These are phyloP conservation scores for Fraxinus angustifolia DNA, from an alignment of 305 asterid genomes.

Conservation along the genomic window DNA sequence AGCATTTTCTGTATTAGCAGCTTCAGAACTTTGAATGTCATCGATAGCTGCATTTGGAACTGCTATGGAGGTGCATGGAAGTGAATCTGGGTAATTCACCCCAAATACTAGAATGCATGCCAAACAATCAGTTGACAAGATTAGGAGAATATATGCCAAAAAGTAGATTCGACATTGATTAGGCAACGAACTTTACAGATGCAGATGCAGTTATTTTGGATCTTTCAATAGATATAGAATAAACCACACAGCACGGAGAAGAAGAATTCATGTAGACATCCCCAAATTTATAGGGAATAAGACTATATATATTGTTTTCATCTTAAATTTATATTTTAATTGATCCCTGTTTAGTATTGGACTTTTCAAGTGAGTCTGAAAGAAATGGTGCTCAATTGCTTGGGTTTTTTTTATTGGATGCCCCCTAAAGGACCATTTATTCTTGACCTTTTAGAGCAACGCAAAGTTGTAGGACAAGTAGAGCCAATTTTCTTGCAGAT, in stretches of 20 bases:
- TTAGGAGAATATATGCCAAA: not conserved
- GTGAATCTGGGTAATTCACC: not conserved
- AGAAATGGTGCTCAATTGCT: not conserved
- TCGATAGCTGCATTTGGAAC: not conserved
- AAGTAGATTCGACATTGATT: not conserved
- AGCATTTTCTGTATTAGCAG: not conserved
- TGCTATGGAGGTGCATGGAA: not conserved
- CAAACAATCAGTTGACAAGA: not conserved
- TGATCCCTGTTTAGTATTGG: not conserved
- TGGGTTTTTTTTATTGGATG: not conserved
- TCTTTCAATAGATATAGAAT: not conserved
- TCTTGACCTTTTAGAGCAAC: slow-evolving; percentile 8
- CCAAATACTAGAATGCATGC: not conserved
- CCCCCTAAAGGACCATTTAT: not conserved
- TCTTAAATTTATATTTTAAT: not conserved
- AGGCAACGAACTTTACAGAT: not conserved
- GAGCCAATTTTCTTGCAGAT: not conserved
- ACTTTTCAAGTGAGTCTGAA: not conserved
- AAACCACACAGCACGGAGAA: not conserved
- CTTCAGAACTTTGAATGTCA: not conserved
- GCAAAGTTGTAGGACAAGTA: not conserved
- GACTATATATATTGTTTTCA: not conserved
- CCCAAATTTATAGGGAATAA: not conserved
- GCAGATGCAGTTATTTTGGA: not conserved
- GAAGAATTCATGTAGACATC: not conserved